A percentile compares a stretch with the other conserved stretches of the same genome.
These are phyloP conservation scores for Starmerella asiatica DNA, from an alignment of 805 yeast genomes.

Conservation along the genomic window DNA sequence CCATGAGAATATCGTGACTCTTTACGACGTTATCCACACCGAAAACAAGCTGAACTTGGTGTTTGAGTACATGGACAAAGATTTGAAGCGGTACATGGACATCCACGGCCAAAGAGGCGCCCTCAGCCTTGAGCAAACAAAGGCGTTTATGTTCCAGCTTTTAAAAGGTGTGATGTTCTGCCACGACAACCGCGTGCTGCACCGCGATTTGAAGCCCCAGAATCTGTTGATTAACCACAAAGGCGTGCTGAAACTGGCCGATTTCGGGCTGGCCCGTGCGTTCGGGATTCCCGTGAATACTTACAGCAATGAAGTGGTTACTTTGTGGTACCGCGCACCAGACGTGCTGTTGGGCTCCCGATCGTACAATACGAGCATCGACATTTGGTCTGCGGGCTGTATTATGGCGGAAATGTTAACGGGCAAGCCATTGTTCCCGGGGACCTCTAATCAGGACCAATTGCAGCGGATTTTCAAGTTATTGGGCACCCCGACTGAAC, in stretches of 20 bases:
- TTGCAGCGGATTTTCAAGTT: constrained; percentile 78
- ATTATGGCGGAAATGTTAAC: constrained; percentile 96
- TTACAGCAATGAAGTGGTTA: constrained; percentile 92
- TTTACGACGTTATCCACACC: constrained; percentile 91
- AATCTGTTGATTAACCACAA: constrained; percentile 75
- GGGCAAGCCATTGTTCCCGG: constrained; percentile 95
- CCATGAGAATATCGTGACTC: constrained; percentile 81
- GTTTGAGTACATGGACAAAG: constrained; percentile 86
- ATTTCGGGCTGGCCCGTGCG: constrained; percentile 93
- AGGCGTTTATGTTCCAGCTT: constrained; percentile 87
- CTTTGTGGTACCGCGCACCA: constrained; percentile 96
- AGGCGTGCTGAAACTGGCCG: constrained; percentile 89
- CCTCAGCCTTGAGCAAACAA: constrained; percentile 56
- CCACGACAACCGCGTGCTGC: constrained; percentile 72
- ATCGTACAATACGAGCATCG: constrained; percentile 91
- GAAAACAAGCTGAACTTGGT: constrained; percentile 91
- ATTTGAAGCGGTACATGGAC: constrained; percentile 90
- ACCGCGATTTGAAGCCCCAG: constrained; percentile 84
- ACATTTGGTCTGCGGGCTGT: constrained; percentile 98
- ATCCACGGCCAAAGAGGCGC: constrained; percentile 64
- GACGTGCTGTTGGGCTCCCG: constrained; percentile 91
- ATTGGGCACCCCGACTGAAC: constrained; percentile 93
- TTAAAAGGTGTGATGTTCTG: constrained; percentile 80
- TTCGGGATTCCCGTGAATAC: constrained; percentile 97
- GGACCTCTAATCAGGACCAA: constrained; percentile 92